Conservation (phyloP, 2,329 filamentous ascomycete genomes). For the Graphium sp. region DNA sequence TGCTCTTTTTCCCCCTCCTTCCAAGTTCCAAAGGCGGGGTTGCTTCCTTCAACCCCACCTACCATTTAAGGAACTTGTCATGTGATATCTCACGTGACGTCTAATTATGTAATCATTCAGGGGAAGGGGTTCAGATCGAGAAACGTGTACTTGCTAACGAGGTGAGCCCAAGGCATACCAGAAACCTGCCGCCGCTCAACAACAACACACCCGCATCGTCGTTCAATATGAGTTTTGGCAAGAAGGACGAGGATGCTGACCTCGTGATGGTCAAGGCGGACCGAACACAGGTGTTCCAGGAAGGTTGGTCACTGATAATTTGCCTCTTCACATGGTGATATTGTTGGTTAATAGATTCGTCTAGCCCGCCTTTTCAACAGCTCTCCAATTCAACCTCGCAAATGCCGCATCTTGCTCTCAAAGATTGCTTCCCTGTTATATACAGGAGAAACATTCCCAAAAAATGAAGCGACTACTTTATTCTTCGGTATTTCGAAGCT, state of each 20-base stretch:
- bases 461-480: slow-evolving; percentile 90
- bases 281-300: slow-evolving; percentile 94
- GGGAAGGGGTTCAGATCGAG: too few relatives aligned
- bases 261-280: slow-evolving; percentile 91
- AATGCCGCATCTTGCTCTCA: slow-evolving; percentile 92
- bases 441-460: slow-evolving; percentile 92
- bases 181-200: slow-evolving; percentile 2
- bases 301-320: slow-evolving; percentile 50
- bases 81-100: too few relatives aligned
- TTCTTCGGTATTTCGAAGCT: slow-evolving; percentile 99
- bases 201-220: slow-evolving; percentile 8
- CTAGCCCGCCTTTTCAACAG: slow-evolving; percentile 92
- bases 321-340: slow-evolving; percentile 2
- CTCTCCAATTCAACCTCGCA: slow-evolving; percentile 88
- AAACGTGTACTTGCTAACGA: too few relatives aligned
- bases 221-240: slow-evolving; percentile 82
- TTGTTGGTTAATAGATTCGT: not conserved
- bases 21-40: too few relatives aligned
- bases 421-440: slow-evolving; percentile 95
- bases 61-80: too few relatives aligned
- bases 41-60: too few relatives aligned
- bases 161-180: too few relatives aligned
- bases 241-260: slow-evolving; percentile 98
- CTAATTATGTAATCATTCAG: too few relatives aligned
- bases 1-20: too few relatives aligned